Evolutionary conservation across 345 rosid species (phyloP).

Genomic region (Sonneratia alba): DNA sequence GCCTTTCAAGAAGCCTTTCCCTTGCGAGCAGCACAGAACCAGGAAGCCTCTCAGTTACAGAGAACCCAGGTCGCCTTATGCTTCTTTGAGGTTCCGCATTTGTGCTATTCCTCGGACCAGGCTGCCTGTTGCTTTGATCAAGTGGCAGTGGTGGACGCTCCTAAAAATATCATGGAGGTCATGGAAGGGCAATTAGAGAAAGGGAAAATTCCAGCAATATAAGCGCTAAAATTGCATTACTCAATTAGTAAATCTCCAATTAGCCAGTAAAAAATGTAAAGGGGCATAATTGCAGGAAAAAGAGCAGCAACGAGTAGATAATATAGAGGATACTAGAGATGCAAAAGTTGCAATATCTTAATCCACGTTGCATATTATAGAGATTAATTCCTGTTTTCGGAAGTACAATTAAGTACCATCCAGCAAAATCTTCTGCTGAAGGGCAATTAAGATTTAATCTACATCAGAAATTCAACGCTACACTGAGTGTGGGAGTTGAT

Average conservation of each 20-base stretch:
- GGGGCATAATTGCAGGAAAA: background rate
- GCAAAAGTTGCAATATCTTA: background rate
- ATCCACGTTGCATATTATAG: background rate
- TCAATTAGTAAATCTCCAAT: background rate
- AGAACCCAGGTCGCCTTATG: conserved; percentile 26
- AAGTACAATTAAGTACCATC: background rate
- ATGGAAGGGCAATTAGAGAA: background rate
- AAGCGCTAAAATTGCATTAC: background rate
- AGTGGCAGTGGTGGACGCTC: conserved; percentile 34
- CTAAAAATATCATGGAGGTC: conserved; percentile 15
- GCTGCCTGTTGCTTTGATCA: conserved; percentile 33
- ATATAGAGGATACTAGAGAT: background rate
- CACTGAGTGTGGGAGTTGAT: background rate
- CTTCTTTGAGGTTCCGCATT: conserved; percentile 28
- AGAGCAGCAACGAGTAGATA: background rate
- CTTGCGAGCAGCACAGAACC: conserved; percentile 88
- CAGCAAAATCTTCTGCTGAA: background rate
- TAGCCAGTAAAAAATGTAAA: background rate
- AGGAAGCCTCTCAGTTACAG: conserved; percentile 69
- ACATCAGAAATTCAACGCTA: background rate
- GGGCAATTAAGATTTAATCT: background rate
- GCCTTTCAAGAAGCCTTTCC: conserved; percentile 83
- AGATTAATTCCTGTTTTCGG: background rate
- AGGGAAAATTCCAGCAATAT: background rate
- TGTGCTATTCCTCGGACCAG: conserved; percentile 25